Percentiles rank a stretch among this genome's conserved stretches.
Evolutionary conservation across 192 early-diverging fungal species (phyloP).

Genomic region (Gigaspora rosea): DNA sequence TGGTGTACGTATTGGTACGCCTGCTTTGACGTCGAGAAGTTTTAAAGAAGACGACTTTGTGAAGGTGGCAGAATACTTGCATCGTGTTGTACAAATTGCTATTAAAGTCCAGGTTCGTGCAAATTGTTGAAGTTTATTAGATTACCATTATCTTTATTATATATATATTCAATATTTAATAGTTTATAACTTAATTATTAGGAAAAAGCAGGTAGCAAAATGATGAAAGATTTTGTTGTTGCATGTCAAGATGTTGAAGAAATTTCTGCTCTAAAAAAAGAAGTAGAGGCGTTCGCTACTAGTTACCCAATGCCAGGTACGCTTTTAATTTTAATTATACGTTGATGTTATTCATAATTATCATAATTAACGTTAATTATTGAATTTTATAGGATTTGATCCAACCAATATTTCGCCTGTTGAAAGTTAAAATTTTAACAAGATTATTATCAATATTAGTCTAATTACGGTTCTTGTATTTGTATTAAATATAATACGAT

Average conservation of each 20-base stretch:
- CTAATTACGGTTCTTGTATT: too few relatives aligned
- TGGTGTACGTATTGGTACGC: slow-evolving; percentile 93
- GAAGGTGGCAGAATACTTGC: slow-evolving; percentile 93
- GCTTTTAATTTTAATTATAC: background rate
- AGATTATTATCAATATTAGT: too few relatives aligned
- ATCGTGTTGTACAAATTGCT: slow-evolving; percentile 92
- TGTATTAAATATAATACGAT: too few relatives aligned
- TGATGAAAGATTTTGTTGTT: slow-evolving; percentile 98
- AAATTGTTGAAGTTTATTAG: background rate
- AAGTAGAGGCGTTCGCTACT: slow-evolving; percentile 91
- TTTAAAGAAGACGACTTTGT: slow-evolving; percentile 98
- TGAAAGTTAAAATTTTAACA: background rate
- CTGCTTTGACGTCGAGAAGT: slow-evolving; percentile 94
- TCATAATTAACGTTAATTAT: background rate
- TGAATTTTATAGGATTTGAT: slow-evolving; percentile 8
- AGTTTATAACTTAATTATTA: background rate
- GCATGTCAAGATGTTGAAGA: slow-evolving; percentile 78
- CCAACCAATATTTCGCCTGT: background rate
- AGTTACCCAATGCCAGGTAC: slow-evolving; percentile 97
- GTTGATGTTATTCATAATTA: background rate
- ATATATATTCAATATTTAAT: background rate
- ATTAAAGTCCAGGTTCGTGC: slow-evolving; percentile 70
- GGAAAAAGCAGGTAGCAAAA: slow-evolving; percentile 77
- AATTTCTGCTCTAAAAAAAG: slow-evolving; percentile 77
- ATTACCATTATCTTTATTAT: background rate